Evolutionary conservation across 192 early-diverging fungal species (phyloP).

Genomic region (Allomyces macrogynus): DNA sequence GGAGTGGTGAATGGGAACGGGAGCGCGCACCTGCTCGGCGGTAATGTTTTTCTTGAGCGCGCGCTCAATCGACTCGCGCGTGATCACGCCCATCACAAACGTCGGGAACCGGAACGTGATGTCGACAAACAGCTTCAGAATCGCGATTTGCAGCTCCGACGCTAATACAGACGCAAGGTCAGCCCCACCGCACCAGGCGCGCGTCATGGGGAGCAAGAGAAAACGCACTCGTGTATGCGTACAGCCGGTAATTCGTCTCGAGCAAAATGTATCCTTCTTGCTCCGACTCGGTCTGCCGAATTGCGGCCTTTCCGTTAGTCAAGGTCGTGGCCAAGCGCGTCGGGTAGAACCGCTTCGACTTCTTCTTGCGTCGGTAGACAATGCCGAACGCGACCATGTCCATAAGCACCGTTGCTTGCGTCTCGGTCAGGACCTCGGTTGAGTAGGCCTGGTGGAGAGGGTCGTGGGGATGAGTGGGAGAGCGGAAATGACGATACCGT

Average conservation of each 20-base stretch:
- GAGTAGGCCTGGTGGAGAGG: constrained; percentile 44
- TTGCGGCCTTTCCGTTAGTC: constrained; percentile 35
- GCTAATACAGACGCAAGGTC: background rate
- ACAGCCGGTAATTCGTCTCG: constrained; percentile 87
- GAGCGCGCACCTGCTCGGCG: constrained; percentile 51
- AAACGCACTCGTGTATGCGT: constrained; percentile 67
- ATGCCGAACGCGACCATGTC: constrained; percentile 80
- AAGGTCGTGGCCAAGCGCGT: constrained; percentile 77
- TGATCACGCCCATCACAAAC: constrained; percentile 74
- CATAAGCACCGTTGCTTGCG: constrained; percentile 63
- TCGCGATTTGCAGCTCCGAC: constrained; percentile 58
- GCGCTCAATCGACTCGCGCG: constrained; percentile 63
- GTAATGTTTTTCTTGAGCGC: constrained; percentile 77
- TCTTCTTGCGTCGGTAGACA: constrained; percentile 65
- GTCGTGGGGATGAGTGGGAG: too few species aligned
- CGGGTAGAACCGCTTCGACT: constrained; percentile 61
- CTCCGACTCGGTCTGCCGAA: constrained; percentile 1
- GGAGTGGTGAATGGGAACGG: too few species aligned
- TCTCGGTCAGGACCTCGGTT: constrained; percentile 57
- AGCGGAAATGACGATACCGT: too few species aligned
- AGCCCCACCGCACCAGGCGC: too few species aligned
- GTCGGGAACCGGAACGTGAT: constrained; percentile 69
- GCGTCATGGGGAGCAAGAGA: background rate
- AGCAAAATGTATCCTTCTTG: constrained; percentile 71
- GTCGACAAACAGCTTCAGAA: constrained; percentile 71